These are phyloP conservation scores for Serendipita sp. DNA, from an alignment of 768 basidiomycete species.

Conservation along the genomic window DNA sequence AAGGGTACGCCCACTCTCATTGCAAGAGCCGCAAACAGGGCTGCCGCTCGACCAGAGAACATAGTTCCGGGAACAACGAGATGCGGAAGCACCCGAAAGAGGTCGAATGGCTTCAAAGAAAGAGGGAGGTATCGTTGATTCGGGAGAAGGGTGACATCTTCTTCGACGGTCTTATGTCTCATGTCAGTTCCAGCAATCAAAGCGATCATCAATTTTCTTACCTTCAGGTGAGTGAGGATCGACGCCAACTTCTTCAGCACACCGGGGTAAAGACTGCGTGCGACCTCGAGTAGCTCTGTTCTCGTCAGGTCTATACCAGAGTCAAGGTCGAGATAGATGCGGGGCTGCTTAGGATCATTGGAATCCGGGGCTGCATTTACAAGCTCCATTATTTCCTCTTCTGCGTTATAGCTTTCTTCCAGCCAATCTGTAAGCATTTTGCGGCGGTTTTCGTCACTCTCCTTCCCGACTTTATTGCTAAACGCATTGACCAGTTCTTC, in stretches of 20 bases:
- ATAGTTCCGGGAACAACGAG: conserved; percentile 18
- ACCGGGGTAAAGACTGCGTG: conserved; percentile 15
- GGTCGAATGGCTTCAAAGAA: conserved; percentile 12
- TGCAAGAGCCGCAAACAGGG: conserved; percentile 16
- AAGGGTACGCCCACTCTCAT: conserved; percentile 17
- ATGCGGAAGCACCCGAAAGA: conserved; percentile 17
- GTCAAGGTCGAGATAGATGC: conserved; percentile 19
- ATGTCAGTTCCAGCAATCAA: background rate
- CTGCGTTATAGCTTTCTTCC: conserved; percentile 18
- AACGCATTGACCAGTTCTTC: conserved; percentile 14
- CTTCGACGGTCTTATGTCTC: conserved; percentile 14
- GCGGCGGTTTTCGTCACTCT: conserved; percentile 12
- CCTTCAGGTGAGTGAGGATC: conserved; percentile 18
- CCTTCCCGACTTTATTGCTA: conserved; percentile 14
- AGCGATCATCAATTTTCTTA: background rate
- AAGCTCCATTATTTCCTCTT: conserved; percentile 16
- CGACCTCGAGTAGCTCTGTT: conserved; percentile 18
- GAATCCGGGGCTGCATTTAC: conserved; percentile 11
- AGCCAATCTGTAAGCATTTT: conserved; percentile 16
- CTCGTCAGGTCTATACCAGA: conserved; percentile 17
- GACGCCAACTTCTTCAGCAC: conserved; percentile 17
- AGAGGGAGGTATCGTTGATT: conserved; percentile 16
- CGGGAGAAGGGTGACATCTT: conserved; percentile 13
- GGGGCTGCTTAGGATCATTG: conserved; percentile 1
- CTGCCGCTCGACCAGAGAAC: conserved; percentile 16